Percentiles rank a stretch among this genome's conserved stretches.
Evolutionary conservation across 164 flowering plant species (phyloP).

Genomic region (Sedum album): DNA sequence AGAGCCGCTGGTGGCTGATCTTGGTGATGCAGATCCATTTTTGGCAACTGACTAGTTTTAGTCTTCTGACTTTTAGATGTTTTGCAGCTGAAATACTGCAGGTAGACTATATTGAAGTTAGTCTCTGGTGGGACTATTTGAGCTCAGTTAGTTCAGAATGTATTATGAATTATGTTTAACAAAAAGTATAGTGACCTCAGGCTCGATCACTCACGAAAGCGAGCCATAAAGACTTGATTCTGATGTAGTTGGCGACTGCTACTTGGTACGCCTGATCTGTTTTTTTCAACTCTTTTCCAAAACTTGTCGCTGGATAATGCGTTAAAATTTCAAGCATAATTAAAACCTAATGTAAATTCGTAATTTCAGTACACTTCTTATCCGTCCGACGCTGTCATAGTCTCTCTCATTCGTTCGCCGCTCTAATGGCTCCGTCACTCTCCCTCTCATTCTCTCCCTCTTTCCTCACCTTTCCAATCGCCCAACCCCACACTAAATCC

Average conservation of each 20-base stretch:
- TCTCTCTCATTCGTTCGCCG: not conserved
- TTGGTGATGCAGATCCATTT: conserved; percentile 88
- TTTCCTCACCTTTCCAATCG: conserved; percentile 29
- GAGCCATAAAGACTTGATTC: too few relatives aligned
- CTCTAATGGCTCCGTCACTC: conserved; percentile 19
- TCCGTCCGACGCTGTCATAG: not conserved
- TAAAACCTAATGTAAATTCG: too few relatives aligned
- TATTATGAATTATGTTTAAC: too few relatives aligned
- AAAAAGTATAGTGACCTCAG: too few relatives aligned
- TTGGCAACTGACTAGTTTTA: conserved; percentile 63
- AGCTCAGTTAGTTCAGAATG: too few relatives aligned
- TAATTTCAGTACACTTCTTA: not conserved
- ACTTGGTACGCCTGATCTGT: too few relatives aligned
- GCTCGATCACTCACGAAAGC: too few relatives aligned
- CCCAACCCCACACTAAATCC: conserved; percentile 11
- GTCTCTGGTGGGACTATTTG: not conserved
- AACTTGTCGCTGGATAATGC: too few relatives aligned
- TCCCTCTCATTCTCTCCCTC: conserved; percentile 38
- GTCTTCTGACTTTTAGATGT: not conserved
- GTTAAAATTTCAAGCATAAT: too few relatives aligned
- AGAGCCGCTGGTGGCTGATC: conserved; percentile 76
- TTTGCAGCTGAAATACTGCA: not conserved
- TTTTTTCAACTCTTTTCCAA: too few relatives aligned
- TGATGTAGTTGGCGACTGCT: too few relatives aligned
- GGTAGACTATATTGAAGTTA: not conserved